A percentile compares a stretch with the other conserved stretches of the same genome.
Conservation (phyloP, 169 alveolate genomes). For the Plasmodium gallinaceum region DNA sequence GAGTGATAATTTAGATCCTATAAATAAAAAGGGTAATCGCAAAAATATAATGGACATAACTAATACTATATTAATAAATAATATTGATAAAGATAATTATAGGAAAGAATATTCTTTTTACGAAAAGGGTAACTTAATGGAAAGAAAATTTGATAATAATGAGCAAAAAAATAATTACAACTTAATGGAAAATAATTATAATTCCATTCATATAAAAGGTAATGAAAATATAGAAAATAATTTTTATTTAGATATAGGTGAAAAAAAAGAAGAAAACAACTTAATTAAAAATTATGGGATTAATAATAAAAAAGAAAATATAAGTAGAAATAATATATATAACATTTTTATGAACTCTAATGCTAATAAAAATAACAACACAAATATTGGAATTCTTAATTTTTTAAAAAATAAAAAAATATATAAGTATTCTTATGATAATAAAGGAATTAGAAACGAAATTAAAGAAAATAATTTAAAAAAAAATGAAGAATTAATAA, state of each 20-base stretch:
- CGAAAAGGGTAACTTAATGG: neutral
- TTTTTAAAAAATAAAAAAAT: constrained; percentile 56
- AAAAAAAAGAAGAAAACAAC: constrained; percentile 5
- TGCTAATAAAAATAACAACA: constrained; percentile 28
- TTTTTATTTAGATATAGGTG: constrained; percentile 33
- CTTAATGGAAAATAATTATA: neutral
- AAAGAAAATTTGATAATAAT: constrained; percentile 7
- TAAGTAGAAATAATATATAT: constrained; percentile 33
- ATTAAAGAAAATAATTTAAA: constrained; percentile 10
- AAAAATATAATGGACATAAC: too few relatives aligned
- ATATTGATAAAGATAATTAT: neutral
- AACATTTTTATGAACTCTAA: constrained; percentile 35
- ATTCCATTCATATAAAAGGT: constrained; percentile 1
- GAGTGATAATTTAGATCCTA: constrained; percentile 26
- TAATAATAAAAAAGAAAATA: constrained; percentile 10
- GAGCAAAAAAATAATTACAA: neutral
- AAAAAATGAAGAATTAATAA: constrained; percentile 9
- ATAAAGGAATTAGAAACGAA: constrained; percentile 59
- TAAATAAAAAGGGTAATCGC: too few relatives aligned
- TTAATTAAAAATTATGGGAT: neutral
- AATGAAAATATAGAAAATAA: constrained; percentile 25
- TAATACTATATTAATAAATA: neutral
- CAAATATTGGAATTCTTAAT: constrained; percentile 48
- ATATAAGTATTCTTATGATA: constrained; percentile 45
- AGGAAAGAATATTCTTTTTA: constrained; percentile 8